These are phyloP conservation scores for Tetrahymena elliotti DNA, from an alignment of 73 alveolate species.

Conservation along the genomic window DNA sequence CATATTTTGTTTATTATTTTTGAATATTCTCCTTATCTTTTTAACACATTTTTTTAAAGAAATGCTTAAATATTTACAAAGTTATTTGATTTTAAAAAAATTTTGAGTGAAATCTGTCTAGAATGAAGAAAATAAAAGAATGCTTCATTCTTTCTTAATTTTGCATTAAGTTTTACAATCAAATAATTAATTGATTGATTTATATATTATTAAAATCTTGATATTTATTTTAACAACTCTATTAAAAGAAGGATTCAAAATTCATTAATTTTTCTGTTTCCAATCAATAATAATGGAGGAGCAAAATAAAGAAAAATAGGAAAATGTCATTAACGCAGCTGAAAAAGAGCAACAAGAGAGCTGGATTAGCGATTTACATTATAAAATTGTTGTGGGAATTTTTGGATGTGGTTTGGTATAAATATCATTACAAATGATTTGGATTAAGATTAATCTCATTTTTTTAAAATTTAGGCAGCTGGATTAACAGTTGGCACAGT, in stretches of 20 bases:
- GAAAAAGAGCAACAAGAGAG: not conserved
- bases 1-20: too few species aligned
- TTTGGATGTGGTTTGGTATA: not conserved
- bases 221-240: too few species aligned
- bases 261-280: not conserved
- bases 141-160: too few species aligned
- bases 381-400: not conserved
- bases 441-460: not conserved
- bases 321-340: not conserved
- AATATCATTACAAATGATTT: not conserved
- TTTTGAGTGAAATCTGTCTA: too few species aligned
- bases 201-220: not conserved
- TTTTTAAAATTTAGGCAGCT: not conserved
- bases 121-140: too few species aligned
- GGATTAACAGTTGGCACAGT: not conserved
- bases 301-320: not conserved
- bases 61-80: too few species aligned
- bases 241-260: not conserved
- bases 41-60: too few species aligned
- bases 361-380: not conserved
- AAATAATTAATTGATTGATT: too few species aligned
- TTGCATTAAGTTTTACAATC: too few species aligned
- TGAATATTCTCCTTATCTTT: too few species aligned
- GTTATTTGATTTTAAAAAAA: too few species aligned
- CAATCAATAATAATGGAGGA: not conserved